phyloP scores from a whole-genome alignment of 805 yeast genomes.

The Teunomyces barrocoloradensis region DNA sequence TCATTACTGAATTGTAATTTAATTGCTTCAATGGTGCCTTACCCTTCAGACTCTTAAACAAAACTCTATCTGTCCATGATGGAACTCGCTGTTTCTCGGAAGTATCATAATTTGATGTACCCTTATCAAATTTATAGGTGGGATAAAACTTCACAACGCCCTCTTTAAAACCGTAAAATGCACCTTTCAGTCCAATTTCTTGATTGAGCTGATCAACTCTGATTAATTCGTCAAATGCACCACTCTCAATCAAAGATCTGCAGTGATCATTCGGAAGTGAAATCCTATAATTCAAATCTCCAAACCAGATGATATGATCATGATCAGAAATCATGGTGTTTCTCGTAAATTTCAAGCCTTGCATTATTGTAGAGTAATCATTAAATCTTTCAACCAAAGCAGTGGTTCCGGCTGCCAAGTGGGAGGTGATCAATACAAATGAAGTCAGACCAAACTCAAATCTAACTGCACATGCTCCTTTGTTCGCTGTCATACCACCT shows the following conservation, averaged over 20 bases:
- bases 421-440: slow-evolving; percentile 83
- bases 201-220: slow-evolving; percentile 74
- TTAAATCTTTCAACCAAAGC: slow-evolving; percentile 82
- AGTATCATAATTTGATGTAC: slow-evolving; percentile 77
- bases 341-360: slow-evolving; percentile 75
- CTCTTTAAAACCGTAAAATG: slow-evolving; percentile 51
- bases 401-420: slow-evolving; percentile 86
- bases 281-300: slow-evolving; percentile 90
- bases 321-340: slow-evolving; percentile 72
- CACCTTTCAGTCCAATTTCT: slow-evolving; percentile 51
- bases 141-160: slow-evolving; percentile 80
- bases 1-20: slow-evolving; percentile 65
- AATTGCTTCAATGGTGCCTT: slow-evolving; percentile 47
- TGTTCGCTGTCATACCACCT: slow-evolving; percentile 96
- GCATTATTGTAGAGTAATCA: slow-evolving; percentile 74
- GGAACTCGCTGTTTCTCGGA: slow-evolving; percentile 92
- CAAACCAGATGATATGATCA: slow-evolving; percentile 85
- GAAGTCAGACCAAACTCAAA: slow-evolving; percentile 51
- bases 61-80: slow-evolving; percentile 93
- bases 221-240: slow-evolving; percentile 51
- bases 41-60: slow-evolving; percentile 54
- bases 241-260: slow-evolving; percentile 45
- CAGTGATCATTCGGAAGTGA: slow-evolving; percentile 70
- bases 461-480: slow-evolving; percentile 93
- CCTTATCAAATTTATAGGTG: slow-evolving; percentile 91